These are phyloP conservation scores for Stygiomarasmius scandens DNA, from an alignment of 1,284 basidiomycete genomes.

Conservation along the genomic window DNA sequence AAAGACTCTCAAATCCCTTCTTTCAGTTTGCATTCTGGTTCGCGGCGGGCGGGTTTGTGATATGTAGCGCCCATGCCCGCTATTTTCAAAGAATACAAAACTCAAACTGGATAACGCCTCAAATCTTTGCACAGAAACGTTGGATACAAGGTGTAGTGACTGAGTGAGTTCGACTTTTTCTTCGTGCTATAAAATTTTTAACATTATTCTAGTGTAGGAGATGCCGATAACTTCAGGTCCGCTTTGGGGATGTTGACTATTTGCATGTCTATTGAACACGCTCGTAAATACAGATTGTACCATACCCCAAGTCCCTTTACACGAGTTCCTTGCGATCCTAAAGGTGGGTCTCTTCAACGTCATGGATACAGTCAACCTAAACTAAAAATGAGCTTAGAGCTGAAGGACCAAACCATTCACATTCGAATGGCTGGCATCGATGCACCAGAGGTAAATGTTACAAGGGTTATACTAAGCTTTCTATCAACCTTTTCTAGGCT, in stretches of 20 bases:
- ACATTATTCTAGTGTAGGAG: conserved; percentile 65
- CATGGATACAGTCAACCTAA: conserved; percentile 2
- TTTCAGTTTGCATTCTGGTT: background rate
- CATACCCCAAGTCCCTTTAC: conserved; percentile 80
- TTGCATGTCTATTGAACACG: background rate
- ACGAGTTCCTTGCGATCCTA: conserved; percentile 56
- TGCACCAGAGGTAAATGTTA: conserved; percentile 76
- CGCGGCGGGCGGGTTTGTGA: conserved; percentile 39
- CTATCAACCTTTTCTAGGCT: conserved; percentile 42
- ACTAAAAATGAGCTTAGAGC: conserved; percentile 42
- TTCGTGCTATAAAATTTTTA: conserved; percentile 1
- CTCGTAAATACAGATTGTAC: conserved; percentile 49
- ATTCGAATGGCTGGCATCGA: conserved; percentile 88
- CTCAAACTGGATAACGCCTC: conserved; percentile 65
- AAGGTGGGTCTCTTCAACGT: conserved; percentile 57
- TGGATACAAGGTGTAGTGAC: conserved; percentile 79
- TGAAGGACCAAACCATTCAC: conserved; percentile 79
- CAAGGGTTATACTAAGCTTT: background rate
- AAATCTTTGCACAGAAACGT: conserved; percentile 52
- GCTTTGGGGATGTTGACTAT: background rate
- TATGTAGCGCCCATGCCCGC: conserved; percentile 48
- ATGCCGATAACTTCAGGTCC: conserved; percentile 74
- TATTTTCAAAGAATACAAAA: conserved; percentile 63
- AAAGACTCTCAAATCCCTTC: background rate
- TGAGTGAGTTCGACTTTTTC: conserved; percentile 32